Base-by-base conservation (phyloP, 2,329 filamentous ascomycete species). In the Trichoderma sp. region DNA sequence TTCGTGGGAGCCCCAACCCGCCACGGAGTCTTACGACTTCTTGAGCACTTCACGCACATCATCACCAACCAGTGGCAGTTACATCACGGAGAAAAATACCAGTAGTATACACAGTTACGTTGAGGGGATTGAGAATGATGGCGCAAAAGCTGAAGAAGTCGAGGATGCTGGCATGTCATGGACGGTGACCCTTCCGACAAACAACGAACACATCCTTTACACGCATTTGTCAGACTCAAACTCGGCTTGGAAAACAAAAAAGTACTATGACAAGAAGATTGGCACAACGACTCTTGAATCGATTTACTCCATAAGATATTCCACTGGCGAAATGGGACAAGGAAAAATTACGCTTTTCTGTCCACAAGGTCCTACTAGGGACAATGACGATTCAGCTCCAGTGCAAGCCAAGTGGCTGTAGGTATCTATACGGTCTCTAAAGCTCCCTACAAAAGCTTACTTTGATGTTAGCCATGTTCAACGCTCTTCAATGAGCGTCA, bases 321-420 rank as follows among this genome's bases (percentile, higher is more conserved):
- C 32, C 11, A 21, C 28, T 21, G 37, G 51, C 3, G 64, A 66
- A 11, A 43, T 10, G 13, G 54, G 64, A 14, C n/a, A 66, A 16
- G 55, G 30, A 8, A 56, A 66, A 3, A 28, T 56, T 32, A 24
- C 28, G 5, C 13, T 59, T 3, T 66, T 43, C 16, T 58, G 54
- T 5, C 21, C 54, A 37, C 30, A 66, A 14, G 64, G 64, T 3
- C 55, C 64, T n/a, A 43, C 30, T 4, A 58, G 18, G 5, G 26
- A 59, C 13, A 21, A n/a, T 10, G 64, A 66, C 18, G 11, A 13
- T 24, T 16, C 30, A 18, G 24, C 24, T 11, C n/a, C 30, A 14
- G 18, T 21, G 11, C 28, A 59, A 14, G 24, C 28, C 6, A 66
- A 58, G 34, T 66, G 64, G 64, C 64, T 66, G 64, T 66, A 37